These are phyloP conservation scores for Epithemia pelagica DNA, from an alignment of 108 stramenopile species.

Conservation along the genomic window DNA sequence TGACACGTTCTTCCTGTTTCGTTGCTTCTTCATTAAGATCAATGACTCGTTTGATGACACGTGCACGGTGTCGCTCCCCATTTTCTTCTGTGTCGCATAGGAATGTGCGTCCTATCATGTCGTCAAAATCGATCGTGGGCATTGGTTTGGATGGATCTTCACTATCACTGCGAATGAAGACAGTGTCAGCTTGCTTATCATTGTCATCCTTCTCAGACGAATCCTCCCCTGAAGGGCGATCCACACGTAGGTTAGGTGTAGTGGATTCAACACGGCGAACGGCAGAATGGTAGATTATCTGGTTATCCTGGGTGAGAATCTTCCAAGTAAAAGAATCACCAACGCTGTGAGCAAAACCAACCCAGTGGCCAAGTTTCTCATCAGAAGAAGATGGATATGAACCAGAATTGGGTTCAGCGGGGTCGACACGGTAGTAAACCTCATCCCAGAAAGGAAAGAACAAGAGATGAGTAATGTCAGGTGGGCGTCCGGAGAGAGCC, in stretches of 20 bases:
- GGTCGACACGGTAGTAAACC: too few species aligned
- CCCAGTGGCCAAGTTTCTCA: too few species aligned
- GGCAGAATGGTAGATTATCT: neutral
- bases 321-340: neutral
- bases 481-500: too few species aligned
- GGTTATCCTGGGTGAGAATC: neutral
- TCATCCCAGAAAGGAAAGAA: too few species aligned
- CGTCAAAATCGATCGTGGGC: neutral
- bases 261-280: neutral
- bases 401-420: too few species aligned
- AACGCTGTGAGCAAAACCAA: too few species aligned
- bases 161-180: neutral
- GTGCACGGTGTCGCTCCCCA: conserved; percentile 1
- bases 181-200: too few species aligned
- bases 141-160: neutral
- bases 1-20: neutral
- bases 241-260: neutral
- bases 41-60: neutral
- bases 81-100: neutral
- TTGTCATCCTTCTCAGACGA: too few species aligned
- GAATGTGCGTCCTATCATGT: conserved; percentile 4
- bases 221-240: neutral
- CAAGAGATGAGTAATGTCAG: too few species aligned
- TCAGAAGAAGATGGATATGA: too few species aligned
- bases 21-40: neutral